Evolutionary conservation across 2,329 filamentous ascomycete genomes (phyloP).

Genomic region (Coniochaeta prunicola): DNA sequence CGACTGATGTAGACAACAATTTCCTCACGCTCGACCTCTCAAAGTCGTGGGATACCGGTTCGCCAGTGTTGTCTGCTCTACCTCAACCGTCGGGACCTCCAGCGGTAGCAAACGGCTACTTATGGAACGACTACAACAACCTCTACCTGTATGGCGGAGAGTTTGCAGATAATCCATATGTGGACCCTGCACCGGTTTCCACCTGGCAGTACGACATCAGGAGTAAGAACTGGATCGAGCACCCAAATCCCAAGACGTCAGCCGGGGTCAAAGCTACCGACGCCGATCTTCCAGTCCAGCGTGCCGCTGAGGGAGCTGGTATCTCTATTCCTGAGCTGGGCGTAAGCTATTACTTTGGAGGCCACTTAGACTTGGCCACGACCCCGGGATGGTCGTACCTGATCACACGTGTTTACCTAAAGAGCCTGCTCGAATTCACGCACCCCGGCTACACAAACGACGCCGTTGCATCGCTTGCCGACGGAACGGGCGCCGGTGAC

Average conservation of each 20-base stretch:
- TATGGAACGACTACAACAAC: constrained; percentile 66
- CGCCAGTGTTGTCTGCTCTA: constrained; percentile 55
- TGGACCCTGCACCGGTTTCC: constrained; percentile 50
- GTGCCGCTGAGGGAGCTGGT: constrained; percentile 67
- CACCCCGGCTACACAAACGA: constrained; percentile 63
- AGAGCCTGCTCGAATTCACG: constrained; percentile 68
- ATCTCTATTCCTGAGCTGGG: constrained; percentile 63
- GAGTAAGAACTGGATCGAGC: constrained; percentile 54
- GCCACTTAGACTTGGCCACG: constrained; percentile 57
- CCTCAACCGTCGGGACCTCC: constrained; percentile 59
- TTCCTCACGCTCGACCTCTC: constrained; percentile 67
- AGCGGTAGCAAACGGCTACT: constrained; percentile 62
- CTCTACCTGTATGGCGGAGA: constrained; percentile 70
- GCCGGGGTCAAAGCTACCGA: constrained; percentile 54
- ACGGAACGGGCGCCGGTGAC: constrained; percentile 46
- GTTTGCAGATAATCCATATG: constrained; percentile 54
- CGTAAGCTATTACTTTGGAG: constrained; percentile 72
- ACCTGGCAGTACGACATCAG: constrained; percentile 65
- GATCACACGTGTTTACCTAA: constrained; percentile 59
- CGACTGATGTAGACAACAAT: constrained; percentile 49
- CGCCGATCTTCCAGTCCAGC: constrained; percentile 50
- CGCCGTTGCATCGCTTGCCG: constrained; percentile 48
- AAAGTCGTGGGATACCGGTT: constrained; percentile 61
- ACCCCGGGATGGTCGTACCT: constrained; percentile 60
- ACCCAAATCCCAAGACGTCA: constrained; percentile 52